Conservation (phyloP, 257 asterid genomes). For the Solanum chiquidenum region DNA sequence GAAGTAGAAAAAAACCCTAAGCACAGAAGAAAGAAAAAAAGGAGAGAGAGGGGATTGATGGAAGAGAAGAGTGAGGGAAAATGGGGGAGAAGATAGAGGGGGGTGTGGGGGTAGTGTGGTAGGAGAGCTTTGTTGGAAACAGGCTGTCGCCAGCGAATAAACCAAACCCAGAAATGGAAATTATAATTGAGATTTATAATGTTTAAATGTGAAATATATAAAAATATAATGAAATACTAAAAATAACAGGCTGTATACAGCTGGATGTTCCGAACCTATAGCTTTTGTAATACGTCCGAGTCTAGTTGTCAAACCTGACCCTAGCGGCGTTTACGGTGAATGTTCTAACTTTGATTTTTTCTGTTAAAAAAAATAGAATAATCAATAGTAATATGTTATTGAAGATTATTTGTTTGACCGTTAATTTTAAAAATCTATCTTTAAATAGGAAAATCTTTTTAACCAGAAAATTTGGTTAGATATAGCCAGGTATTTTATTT, state of each 20-base stretch:
- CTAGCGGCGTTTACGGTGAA: slow-evolving; percentile 28
- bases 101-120: not conserved
- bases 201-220: not conserved
- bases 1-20: slow-evolving; percentile 6
- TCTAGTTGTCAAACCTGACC: slow-evolving; percentile 17
- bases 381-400: not conserved
- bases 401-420: not conserved
- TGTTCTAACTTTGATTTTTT: slow-evolving; percentile 4
- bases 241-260: slow-evolving; percentile 41
- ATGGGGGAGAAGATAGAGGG: slow-evolving; percentile 10
- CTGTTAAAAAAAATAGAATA: too few relatives aligned
- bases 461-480: too few relatives aligned
- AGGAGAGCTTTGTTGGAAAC: slow-evolving; percentile 62
- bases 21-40: slow-evolving; percentile 5
- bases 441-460: too few relatives aligned
- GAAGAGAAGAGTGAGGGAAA: slow-evolving; percentile 14
- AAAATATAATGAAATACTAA: not conserved
- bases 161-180: slow-evolving; percentile 19
- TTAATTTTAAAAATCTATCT: too few relatives aligned
- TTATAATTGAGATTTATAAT: not conserved
- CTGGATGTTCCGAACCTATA: slow-evolving; percentile 17
- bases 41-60: slow-evolving; percentile 6
- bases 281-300: slow-evolving; percentile 8
- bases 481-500: too few relatives aligned
- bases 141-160: slow-evolving; percentile 85